phyloP scores from a whole-genome alignment of 2,329 filamentous ascomycete species.

The Chrysosporium queenslandicum region DNA sequence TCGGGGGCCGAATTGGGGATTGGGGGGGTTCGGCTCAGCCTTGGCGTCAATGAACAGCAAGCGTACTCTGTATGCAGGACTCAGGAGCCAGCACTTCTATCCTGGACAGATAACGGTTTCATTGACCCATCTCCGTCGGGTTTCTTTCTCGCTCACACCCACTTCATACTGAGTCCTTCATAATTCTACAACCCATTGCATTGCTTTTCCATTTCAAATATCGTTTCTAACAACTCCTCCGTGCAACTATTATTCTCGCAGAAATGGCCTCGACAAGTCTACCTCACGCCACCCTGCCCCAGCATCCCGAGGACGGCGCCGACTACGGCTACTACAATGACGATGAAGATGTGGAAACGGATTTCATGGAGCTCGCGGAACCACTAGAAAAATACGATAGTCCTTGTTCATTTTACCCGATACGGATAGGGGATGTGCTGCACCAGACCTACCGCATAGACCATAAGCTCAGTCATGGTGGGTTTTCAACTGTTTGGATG shows the following conservation, averaged over 20 bases:
- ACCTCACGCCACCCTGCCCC: neutral
- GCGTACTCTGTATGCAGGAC: no score
- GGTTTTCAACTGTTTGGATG: slow-evolving; percentile 7
- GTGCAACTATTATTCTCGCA: neutral
- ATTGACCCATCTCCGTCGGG: no score
- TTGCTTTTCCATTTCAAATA: no score
- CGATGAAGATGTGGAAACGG: neutral
- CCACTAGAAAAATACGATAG: neutral
- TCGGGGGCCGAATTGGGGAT: no score
- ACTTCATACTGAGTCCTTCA: no score
- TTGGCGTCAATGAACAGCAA: no score
- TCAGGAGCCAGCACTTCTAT: no score
- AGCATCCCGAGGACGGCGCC: neutral
- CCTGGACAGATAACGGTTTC: no score
- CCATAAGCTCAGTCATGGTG: slow-evolving; percentile 14
- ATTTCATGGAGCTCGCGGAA: neutral
- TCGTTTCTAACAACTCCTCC: no score
- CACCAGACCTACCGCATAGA: slow-evolving; percentile 14
- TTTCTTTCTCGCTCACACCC: no score
- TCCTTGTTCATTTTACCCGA: slow-evolving; percentile 12
- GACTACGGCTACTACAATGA: slow-evolving; percentile 1
- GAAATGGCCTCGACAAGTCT: slow-evolving; percentile 3
- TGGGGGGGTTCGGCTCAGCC: no score
- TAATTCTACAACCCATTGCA: no score
- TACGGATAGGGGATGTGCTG: slow-evolving; percentile 13